A percentile compares a stretch with the other conserved stretches of the same genome.
Conservation (phyloP, 106 monocot genomes). For the Posidonia australis region DNA sequence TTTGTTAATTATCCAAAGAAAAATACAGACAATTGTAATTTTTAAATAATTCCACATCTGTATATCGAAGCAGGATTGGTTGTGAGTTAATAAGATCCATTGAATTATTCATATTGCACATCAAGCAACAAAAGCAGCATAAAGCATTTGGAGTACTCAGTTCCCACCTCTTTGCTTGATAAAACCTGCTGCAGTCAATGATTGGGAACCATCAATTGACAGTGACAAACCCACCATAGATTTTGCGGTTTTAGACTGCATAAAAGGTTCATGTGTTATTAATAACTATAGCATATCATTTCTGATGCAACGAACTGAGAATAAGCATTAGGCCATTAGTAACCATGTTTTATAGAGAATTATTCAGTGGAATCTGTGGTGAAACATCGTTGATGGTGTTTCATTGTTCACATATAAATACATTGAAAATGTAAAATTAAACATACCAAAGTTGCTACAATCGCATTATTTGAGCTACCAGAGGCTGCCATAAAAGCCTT, state of each 20-base stretch:
- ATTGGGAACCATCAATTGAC: slow-evolving; percentile 64
- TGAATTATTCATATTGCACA: neutral
- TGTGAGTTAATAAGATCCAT: neutral
- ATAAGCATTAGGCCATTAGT: neutral
- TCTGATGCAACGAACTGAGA: neutral
- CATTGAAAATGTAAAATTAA: neutral
- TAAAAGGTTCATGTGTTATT: neutral
- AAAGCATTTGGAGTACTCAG: neutral
- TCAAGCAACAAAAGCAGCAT: neutral
- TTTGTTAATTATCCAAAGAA: too few relatives aligned
- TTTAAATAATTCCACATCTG: too few relatives aligned
- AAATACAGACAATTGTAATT: too few relatives aligned
- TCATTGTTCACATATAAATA: neutral
- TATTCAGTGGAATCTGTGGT: neutral
- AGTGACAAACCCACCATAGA: slow-evolving; percentile 57
- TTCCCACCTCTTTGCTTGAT: slow-evolving; percentile 70
- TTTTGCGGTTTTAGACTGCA: slow-evolving; percentile 87
- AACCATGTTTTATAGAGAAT: neutral
- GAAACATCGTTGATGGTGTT: neutral
- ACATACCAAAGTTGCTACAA: slow-evolving; percentile 74
- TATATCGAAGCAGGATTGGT: too few relatives aligned
- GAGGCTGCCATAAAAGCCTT: slow-evolving; percentile 81
- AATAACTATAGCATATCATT: neutral
- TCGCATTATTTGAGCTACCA: slow-evolving; percentile 51
- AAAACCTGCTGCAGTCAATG: slow-evolving; percentile 47